A percentile compares a stretch with the other conserved stretches of the same genome.
These are phyloP conservation scores for Xylariaceae sp. DNA, from an alignment of 2,329 filamentous ascomycete genomes.

Conservation along the genomic window DNA sequence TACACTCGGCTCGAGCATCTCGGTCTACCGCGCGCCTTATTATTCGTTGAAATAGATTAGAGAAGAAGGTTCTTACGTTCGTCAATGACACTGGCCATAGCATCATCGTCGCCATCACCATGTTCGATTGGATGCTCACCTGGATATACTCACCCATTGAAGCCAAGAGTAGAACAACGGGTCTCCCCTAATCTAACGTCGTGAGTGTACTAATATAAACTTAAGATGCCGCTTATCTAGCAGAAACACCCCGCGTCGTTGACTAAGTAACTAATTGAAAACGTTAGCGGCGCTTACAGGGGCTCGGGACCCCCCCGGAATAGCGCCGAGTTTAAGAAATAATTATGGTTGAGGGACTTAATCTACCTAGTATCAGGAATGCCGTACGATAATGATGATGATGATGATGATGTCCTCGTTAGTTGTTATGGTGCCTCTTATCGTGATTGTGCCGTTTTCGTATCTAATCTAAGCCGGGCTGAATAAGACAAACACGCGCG, in stretches of 20 bases:
- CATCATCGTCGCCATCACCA: slow-evolving; percentile 2
- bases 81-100: slow-evolving; percentile 10
- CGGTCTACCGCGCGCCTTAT: neutral
- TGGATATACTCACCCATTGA: neutral
- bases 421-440: no score
- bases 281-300: neutral
- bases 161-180: neutral
- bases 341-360: no score
- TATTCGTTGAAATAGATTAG: slow-evolving; percentile 8
- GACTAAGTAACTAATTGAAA: slow-evolving; percentile 4
- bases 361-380: no score
- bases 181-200: slow-evolving; percentile 1
- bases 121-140: neutral
- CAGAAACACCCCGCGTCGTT: slow-evolving; percentile 10
- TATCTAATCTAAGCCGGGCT: no score
- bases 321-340: neutral
- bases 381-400: no score
- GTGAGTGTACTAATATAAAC: neutral
- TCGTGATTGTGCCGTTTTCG: no score
- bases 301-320: neutral
- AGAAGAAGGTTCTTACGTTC: neutral
- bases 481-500: no score
- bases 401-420: no score
- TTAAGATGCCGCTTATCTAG: neutral
- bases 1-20: slow-evolving; percentile 31